Conservation (phyloP, 2,329 filamentous ascomycete species). For the Xylaria multiplex region DNA sequence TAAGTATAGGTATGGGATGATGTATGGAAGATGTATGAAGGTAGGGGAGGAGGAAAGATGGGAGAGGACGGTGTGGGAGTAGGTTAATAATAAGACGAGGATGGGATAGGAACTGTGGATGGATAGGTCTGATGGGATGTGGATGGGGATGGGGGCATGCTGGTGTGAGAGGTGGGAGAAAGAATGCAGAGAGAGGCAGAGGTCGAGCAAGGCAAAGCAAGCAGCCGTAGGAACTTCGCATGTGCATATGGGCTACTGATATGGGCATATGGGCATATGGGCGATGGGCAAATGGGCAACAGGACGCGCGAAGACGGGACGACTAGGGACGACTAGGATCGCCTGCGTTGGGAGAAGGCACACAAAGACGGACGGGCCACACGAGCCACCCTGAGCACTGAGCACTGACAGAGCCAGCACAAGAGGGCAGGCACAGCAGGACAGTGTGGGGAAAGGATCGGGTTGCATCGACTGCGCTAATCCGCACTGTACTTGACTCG, state of each 20-base stretch:
- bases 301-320: constrained; percentile 35
- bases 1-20: constrained; percentile 4
- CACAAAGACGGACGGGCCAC: constrained; percentile 26
- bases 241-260: constrained; percentile 34
- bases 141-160: constrained; percentile 44
- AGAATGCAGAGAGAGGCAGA: constrained; percentile 38
- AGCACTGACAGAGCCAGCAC: no score
- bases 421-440: constrained; percentile 8
- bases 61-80: constrained; percentile 40
- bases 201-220: constrained; percentile 43
- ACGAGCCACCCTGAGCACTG: neutral
- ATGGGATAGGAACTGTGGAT: constrained; percentile 41
- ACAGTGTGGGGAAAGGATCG: constrained; percentile 15
- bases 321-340: constrained; percentile 39
- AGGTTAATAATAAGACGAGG: constrained; percentile 42
- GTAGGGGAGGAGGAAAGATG: constrained; percentile 29
- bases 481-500: constrained; percentile 34
- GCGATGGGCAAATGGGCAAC: neutral
- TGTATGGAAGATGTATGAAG: neutral
- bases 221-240: constrained; percentile 40
- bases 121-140: constrained; percentile 39
- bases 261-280: constrained; percentile 3
- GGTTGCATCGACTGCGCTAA: neutral
- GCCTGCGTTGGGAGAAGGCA: constrained; percentile 38
- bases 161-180: constrained; percentile 44